Conservation (phyloP, 768 basidiomycete genomes). For the Xerocomellus dryophilus region DNA sequence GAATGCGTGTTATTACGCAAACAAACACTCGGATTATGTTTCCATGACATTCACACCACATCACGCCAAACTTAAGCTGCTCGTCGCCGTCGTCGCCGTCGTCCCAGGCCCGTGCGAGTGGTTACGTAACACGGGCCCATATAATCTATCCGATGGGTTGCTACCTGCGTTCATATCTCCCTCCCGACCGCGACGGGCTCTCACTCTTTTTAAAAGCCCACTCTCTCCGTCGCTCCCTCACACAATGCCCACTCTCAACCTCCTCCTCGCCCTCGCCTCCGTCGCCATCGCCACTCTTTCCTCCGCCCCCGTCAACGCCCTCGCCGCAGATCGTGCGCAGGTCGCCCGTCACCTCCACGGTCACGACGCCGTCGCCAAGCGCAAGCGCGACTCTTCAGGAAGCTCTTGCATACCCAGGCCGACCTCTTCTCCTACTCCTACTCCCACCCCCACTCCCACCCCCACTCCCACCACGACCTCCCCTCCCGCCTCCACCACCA, state of each 20-base stretch:
- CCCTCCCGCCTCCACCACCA: slow-evolving; percentile 1
- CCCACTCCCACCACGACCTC: slow-evolving; percentile 5
- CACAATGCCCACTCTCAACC: slow-evolving; percentile 47
- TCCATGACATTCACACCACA: slow-evolving; percentile 37
- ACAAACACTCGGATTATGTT: slow-evolving; percentile 36
- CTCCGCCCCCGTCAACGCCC: slow-evolving; percentile 49
- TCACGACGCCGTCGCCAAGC: slow-evolving; percentile 48
- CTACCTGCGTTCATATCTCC: neutral
- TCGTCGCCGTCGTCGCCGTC: neutral
- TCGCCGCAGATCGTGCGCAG: slow-evolving; percentile 41
- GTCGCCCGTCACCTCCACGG: slow-evolving; percentile 45
- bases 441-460: slow-evolving; percentile 3
- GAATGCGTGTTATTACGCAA: slow-evolving; percentile 23
- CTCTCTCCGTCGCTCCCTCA: slow-evolving; percentile 3
- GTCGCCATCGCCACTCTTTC: slow-evolving; percentile 56
- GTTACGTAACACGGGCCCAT: slow-evolving; percentile 20
- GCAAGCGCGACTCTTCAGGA: slow-evolving; percentile 43
- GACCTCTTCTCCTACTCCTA: slow-evolving; percentile 21
- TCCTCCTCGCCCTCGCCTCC: slow-evolving; percentile 57
- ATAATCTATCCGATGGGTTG: neutral
- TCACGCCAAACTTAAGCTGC: neutral
- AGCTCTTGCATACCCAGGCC: slow-evolving; percentile 56
- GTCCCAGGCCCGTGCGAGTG: slow-evolving; percentile 18
- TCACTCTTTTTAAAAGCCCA: slow-evolving; percentile 8
- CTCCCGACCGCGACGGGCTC: slow-evolving; percentile 16